These are phyloP conservation scores for Avena atlantica DNA, from an alignment of 176 grass and related monocot genomes.

Conservation along the genomic window DNA sequence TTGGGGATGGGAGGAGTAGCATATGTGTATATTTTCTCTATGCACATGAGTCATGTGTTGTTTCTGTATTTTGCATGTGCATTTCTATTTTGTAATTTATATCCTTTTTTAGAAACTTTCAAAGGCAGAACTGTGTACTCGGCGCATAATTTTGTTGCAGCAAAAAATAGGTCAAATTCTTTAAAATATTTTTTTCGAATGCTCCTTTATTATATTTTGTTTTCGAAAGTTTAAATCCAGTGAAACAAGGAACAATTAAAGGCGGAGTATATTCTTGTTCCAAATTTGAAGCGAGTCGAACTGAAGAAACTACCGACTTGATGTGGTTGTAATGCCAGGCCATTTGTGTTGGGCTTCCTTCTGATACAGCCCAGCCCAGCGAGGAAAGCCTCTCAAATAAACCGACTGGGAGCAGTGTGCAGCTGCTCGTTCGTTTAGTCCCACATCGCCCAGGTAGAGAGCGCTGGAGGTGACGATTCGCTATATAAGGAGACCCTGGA, in stretches of 20 bases:
- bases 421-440: neutral
- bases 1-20: neutral
- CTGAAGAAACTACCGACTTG: neutral
- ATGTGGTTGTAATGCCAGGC: neutral
- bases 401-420: neutral
- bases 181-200: neutral
- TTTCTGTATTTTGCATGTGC: neutral
- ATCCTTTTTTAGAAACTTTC: neutral
- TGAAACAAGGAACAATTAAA: neutral
- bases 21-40: neutral
- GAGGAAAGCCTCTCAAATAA: neutral
- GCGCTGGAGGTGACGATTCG: neutral
- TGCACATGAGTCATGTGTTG: neutral
- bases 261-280: neutral
- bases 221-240: neutral
- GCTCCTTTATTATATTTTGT: neutral
- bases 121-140: neutral
- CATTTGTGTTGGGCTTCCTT: neutral
- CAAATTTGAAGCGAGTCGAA: neutral
- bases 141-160: neutral
- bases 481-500: neutral
- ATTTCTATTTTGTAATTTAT: neutral
- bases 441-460: neutral
- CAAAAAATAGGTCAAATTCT: neutral
- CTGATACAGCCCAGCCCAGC: neutral